Base-by-base conservation (phyloP, 805 yeast genomes). In the Starmerella roubikii region DNA sequence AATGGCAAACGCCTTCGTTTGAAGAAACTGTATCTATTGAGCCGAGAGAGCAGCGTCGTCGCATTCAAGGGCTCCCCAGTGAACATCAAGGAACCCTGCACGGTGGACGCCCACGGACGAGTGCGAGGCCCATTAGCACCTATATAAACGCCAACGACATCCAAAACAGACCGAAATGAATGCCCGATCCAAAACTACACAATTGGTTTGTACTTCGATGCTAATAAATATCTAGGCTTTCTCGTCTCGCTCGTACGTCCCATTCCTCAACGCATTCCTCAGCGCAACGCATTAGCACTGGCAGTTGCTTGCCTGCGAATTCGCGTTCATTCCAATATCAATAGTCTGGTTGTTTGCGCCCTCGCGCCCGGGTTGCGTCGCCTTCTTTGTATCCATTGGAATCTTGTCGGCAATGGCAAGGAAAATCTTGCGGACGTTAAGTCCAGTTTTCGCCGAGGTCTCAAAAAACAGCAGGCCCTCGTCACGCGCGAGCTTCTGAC, bases 401-500 rank as follows among this genome's bases (percentile, higher is more conserved):
- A 88, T 80, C 62, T 79, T 78, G 43, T 76, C 74, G 33, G 95
- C 98, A 48, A 88, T 82, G 13, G 83, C 88, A 55, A 83, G 64
- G 57, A 88, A 88, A 39, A 88, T 93, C 46, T 88, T 93, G 54
- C 80, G 83, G 29, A 88, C 95, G 54, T 86, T 85, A 53, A 70
- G 68, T 15, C 88, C 80, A 3, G 93, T 76, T 65, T 88, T 88
- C 17, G 98, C 98, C 56, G 91, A 77, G 7, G 96, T 84, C 64
- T 88, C 98, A 56, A 82, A 88, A 56, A 88, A 88, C 48, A 91
- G 62, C 42, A 91, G 65, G 2, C 81, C 85, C 61, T 88, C 95
- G 54, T 91, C 96, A 29, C 81, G 80, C 3, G 97, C 96, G 43
- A 88, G 67, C 41, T 71, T 72, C 59, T 76, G 67, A 28, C 95